phyloP scores from a whole-genome alignment of 164 flowering plant genomes.

The Magnolia kwangsiensis region DNA sequence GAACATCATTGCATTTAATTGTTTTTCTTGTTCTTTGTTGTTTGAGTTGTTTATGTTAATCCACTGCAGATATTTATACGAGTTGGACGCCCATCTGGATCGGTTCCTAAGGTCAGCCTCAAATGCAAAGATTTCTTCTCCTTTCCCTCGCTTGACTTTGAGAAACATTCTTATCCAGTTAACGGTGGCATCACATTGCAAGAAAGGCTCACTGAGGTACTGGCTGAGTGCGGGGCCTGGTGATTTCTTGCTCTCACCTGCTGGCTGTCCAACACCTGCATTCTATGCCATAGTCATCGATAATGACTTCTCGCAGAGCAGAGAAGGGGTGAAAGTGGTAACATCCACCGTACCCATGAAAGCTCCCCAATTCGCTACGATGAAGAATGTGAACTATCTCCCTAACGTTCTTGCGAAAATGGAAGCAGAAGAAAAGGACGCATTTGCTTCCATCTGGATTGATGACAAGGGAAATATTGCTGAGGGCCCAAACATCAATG shows the following conservation, averaged over 20 bases:
- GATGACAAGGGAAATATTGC: constrained; percentile 80
- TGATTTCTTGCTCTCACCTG: constrained; percentile 70
- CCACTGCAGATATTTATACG: constrained; percentile 57
- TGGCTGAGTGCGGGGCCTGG: constrained; percentile 96
- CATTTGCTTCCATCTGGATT: constrained; percentile 77
- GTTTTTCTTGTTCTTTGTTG: neutral
- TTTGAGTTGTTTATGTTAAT: neutral
- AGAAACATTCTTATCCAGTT: constrained; percentile 71
- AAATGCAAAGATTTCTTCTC: constrained; percentile 57
- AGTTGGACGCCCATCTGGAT: constrained; percentile 70
- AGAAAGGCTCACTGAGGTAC: constrained; percentile 67
- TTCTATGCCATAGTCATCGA: constrained; percentile 82
- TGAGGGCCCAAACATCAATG: constrained; percentile 89
- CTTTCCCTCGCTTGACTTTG: constrained; percentile 58
- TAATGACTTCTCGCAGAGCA: constrained; percentile 51
- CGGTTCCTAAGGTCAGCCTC: constrained; percentile 75
- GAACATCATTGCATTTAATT: neutral
- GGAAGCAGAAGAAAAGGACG: constrained; percentile 87
- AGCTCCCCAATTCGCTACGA: constrained; percentile 64
- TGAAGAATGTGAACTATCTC: constrained; percentile 88
- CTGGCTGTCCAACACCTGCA: constrained; percentile 67
- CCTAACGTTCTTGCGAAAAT: constrained; percentile 72
- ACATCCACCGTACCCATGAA: constrained; percentile 82
- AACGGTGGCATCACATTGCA: constrained; percentile 59
- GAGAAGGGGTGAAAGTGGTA: constrained; percentile 73